Conservation (phyloP, 169 alveolate genomes). For the Plasmodium inui region DNA sequence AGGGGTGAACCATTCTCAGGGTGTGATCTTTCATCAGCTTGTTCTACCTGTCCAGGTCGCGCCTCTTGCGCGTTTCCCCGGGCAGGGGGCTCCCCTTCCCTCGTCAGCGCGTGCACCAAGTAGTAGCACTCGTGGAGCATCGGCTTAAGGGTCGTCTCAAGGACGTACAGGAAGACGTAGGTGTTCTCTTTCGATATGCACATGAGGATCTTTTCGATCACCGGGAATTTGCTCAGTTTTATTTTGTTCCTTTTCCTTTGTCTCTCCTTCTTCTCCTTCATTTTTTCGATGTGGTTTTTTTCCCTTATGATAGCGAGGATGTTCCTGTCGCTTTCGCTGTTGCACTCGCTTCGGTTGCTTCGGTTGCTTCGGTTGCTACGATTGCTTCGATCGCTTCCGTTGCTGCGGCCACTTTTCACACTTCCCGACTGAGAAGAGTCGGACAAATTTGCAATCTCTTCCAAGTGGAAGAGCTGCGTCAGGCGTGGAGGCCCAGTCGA, state of each 20-base stretch:
- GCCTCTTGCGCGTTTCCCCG: neutral
- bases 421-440: neutral
- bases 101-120: neutral
- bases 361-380: neutral
- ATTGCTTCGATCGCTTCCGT: neutral
- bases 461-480: neutral
- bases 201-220: slow-evolving; percentile 27
- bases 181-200: slow-evolving; percentile 16
- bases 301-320: slow-evolving; percentile 36
- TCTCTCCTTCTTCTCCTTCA: slow-evolving; percentile 31
- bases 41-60: neutral
- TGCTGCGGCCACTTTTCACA: neutral
- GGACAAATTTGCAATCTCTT: neutral
- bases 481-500: neutral
- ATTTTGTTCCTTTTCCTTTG: slow-evolving; percentile 29
- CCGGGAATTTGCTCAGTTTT: slow-evolving; percentile 24
- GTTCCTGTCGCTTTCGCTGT: neutral
- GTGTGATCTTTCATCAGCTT: neutral
- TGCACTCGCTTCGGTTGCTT: neutral
- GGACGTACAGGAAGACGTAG: slow-evolving; percentile 7
- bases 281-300: slow-evolving; percentile 45
- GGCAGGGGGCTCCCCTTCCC: neutral
- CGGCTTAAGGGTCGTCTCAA: slow-evolving; percentile 24
- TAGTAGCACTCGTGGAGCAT: slow-evolving; percentile 38
- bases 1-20: neutral